These are phyloP conservation scores for Coemansia sp. DNA, from an alignment of 192 early-diverging fungal species.

Conservation along the genomic window DNA sequence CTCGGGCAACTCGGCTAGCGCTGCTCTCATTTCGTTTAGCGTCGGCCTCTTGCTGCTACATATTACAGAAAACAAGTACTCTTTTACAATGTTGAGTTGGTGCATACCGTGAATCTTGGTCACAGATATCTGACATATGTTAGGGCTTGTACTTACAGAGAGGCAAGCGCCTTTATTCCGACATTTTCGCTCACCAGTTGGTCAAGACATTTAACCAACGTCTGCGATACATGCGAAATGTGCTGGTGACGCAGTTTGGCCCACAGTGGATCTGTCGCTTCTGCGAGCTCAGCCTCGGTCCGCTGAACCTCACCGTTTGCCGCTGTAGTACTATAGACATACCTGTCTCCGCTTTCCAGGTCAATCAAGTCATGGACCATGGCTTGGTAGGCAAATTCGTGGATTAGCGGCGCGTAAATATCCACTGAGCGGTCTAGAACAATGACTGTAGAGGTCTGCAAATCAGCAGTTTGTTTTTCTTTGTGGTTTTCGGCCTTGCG, in stretches of 20 bases:
- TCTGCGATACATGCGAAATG: slow-evolving; percentile 39
- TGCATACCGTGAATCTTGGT: not conserved
- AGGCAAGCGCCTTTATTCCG: slow-evolving; percentile 22
- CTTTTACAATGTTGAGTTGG: not conserved
- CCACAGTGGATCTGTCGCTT: slow-evolving; percentile 53
- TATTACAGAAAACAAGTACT: not conserved
- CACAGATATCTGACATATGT: not conserved
- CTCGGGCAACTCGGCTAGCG: slow-evolving; percentile 48
- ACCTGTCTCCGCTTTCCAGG: slow-evolving; percentile 35
- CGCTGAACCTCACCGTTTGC: slow-evolving; percentile 14
- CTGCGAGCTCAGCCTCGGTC: slow-evolving; percentile 35
- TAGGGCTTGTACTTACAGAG: slow-evolving; percentile 20
- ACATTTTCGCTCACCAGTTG: slow-evolving; percentile 29
- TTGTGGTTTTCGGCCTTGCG: slow-evolving; percentile 67
- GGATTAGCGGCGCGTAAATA: slow-evolving; percentile 82
- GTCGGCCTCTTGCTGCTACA: slow-evolving; percentile 33
- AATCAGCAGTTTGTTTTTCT: slow-evolving; percentile 18
- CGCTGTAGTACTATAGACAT: slow-evolving; percentile 12
- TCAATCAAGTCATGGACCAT: slow-evolving; percentile 89
- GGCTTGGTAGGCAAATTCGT: slow-evolving; percentile 98
- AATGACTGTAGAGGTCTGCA: slow-evolving; percentile 68
- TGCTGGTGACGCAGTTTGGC: slow-evolving; percentile 48
- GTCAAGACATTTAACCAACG: slow-evolving; percentile 31
- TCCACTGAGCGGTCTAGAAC: slow-evolving; percentile 91
- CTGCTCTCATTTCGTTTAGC: slow-evolving; percentile 40